Conservation (phyloP, 1,139 yeast genomes). For the Debaryomyces sp. region DNA sequence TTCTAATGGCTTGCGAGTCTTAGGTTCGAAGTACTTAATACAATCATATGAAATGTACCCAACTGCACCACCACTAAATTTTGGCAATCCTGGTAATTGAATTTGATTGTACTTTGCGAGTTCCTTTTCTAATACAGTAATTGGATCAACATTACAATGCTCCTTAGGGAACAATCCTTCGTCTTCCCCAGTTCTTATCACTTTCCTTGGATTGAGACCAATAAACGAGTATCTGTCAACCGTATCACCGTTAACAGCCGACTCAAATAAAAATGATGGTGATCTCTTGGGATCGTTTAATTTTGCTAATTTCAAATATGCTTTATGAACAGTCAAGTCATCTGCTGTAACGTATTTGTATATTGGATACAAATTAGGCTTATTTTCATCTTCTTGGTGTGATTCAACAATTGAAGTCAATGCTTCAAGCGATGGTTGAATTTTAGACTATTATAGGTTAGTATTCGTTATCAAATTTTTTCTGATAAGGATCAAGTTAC, state of each 20-base stretch:
- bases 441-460: constrained; percentile 28
- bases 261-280: constrained; percentile 82
- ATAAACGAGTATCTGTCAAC: constrained; percentile 89
- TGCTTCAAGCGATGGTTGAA: constrained; percentile 66
- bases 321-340: constrained; percentile 84
- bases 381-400: constrained; percentile 30
- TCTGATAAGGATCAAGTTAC: not conserved
- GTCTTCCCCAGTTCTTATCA: constrained; percentile 75
- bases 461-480: no score
- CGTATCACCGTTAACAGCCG: constrained; percentile 86
- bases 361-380: constrained; percentile 75
- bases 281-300: constrained; percentile 62
- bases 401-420: constrained; percentile 46
- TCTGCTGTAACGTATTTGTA: constrained; percentile 75
- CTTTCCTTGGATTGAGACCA: constrained; percentile 81
- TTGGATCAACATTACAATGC: constrained; percentile 66
- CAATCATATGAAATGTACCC: constrained; percentile 97
- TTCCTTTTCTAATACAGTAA: constrained; percentile 72
- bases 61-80: constrained; percentile 91
- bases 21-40: constrained; percentile 93
- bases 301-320: constrained; percentile 79
- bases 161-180: constrained; percentile 33
- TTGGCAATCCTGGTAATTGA: constrained; percentile 78
- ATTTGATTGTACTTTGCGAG: constrained; percentile 67
- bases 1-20: constrained; percentile 70